Evolutionary conservation across 2,329 filamentous ascomycete genomes (phyloP), one percentile per base, ranked within the genome.

Genomic region (Emericellopsis cladophorae): DNA sequence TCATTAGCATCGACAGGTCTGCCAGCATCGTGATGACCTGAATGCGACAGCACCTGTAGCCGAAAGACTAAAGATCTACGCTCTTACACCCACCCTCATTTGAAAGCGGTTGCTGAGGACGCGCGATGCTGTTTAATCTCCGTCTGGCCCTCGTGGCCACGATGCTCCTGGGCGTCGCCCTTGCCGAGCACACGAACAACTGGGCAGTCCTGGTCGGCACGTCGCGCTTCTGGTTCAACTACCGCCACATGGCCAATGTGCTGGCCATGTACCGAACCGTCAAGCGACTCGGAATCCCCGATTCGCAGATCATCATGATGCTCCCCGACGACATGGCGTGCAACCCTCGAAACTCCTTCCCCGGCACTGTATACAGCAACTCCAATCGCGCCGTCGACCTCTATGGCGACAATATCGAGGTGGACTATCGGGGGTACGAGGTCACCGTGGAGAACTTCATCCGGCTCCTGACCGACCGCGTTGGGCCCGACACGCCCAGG

Each of bases 211-310:
- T 98, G n/a, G 92, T 98, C 44, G 92, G 85, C 49, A 98, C 92
- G 6, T 98, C 92, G 40, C 84, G 92, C 41, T 98, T 98, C 72
- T 98, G 92, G 92, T 98, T 98, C 79, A 98, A 98, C 67, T 98
- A 98, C 65, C 84, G 92, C 43, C 92, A 98, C 62, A 81, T 98
- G 40, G 89, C 92, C 61, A 98, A 98, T 66, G 92, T 95, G 15
- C 79, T 98, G 45, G 95, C 90, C 44, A 80, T 98, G 48, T 98
- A 98, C 66, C 86, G 92, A 44, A 98, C 92, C 43, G 92, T 98
- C 47, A 98, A 98, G 68, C 85, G 92, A 11, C 79, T 98, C 31
- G 92, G 92, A 37, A 98, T 98, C 45, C 92, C 92, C 31, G 92
- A 98, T 64, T 95, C 87, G 40, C 92, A 98, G 60, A 98, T 98